Evolutionary conservation across 148 eudicot species (phyloP), one percentile per base, ranked within the genome.

Genomic region (Nepenthes gracilis): DNA sequence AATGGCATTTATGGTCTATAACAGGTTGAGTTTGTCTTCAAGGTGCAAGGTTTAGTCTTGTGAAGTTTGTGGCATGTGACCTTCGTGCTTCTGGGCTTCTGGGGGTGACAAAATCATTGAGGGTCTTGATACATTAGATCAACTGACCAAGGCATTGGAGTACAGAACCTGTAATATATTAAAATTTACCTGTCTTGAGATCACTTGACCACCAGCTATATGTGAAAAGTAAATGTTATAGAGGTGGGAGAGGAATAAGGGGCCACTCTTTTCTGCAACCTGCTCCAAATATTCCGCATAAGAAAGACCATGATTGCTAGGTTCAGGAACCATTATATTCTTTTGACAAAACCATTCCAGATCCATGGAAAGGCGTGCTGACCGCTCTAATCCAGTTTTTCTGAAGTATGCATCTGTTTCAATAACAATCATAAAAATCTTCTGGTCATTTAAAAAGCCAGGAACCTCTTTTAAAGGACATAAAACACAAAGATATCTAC

Each of bases 191-290:
- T 85, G 81, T 72, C 79, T 88, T 40, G 84, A 80, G 35, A 92
- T 88, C 68, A 88, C 89, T 74, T 88, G 96, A 65, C 98, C 98
- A 50, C 96, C 96, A 7, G 95, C 79, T 38, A 92, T 72, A 72
- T 88, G 98, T n/a, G 98, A 82, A 62, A 88, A 86, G 77, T 92
- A 88, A 14, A 84, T 76, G 69, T 85, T 92, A 77, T 92, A 88
- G 68, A 92, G 83, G 63, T 92, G 98, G 64, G 74, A 64, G 58
- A 92, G 80, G 66, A 92, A 88, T 56, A 81, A 65, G 8, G 85
- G 83, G 14, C 85, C 75, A 57, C 75, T 84, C 52, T 65, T 77
- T 71, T 77, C 86, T 5, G 86, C 82, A 64, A 92, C 81, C 61
- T 84, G 87, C 72, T 85, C 81, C 75, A 92, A 71, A 82, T 92